These are phyloP conservation scores for Cystofilobasidium macerans DNA, from an alignment of 768 basidiomycete genomes.

Conservation along the genomic window DNA sequence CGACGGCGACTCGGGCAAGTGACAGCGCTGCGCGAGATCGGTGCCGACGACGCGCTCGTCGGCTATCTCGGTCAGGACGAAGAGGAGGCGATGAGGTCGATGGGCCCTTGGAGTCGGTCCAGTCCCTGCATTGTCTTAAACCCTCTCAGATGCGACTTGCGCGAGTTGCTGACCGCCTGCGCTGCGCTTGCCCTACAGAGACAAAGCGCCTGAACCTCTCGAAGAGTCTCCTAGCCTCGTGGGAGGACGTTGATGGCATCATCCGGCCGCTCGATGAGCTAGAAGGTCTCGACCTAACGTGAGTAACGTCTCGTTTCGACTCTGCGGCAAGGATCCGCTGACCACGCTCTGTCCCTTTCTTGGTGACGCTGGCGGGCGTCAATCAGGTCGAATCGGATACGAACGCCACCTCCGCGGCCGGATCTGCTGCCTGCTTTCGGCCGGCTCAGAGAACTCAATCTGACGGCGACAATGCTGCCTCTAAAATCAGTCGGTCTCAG, in stretches of 20 bases:
- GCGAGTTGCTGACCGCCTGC: not conserved
- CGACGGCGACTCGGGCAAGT: conserved; percentile 58
- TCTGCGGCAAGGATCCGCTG: no score
- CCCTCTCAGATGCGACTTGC: not conserved
- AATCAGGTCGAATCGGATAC: conserved; percentile 5
- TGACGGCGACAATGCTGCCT: conserved; percentile 26
- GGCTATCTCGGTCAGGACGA: conserved; percentile 35
- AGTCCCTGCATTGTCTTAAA: conserved; percentile 22
- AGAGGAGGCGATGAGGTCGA: conserved; percentile 46
- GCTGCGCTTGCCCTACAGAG: conserved; percentile 42
- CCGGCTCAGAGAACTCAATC: conserved; percentile 7
- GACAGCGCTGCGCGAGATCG: conserved; percentile 60
- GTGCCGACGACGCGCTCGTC: conserved; percentile 61
- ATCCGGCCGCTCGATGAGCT: conserved; percentile 52
- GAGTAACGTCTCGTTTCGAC: conserved; percentile 35
- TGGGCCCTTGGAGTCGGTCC: conserved; percentile 27
- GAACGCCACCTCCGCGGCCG: not conserved
- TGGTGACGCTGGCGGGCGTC: conserved; percentile 17
- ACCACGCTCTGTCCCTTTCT: not conserved
- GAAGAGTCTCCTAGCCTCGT: conserved; percentile 56
- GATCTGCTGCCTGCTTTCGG: not conserved
- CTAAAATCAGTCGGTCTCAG: conserved; percentile 31
- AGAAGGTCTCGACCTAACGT: conserved; percentile 68
- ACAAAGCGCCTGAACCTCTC: conserved; percentile 74
- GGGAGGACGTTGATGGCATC: conserved; percentile 60